Evolutionary conservation across 2,329 filamentous ascomycete species (phyloP).

Genomic region (Simplicillium aogashimaense): DNA sequence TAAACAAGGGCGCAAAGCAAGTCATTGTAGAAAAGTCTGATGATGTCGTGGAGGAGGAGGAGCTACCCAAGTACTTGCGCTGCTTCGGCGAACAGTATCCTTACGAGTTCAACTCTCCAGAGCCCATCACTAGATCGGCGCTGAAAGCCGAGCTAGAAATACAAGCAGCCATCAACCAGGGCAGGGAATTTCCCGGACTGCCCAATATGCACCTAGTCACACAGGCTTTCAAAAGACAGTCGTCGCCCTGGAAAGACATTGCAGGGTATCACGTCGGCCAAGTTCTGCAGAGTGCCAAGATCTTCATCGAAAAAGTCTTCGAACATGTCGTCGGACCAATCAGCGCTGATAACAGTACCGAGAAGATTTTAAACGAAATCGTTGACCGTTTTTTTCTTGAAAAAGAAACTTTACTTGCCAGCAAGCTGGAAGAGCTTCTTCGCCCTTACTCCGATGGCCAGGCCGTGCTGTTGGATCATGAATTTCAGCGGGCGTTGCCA

Average conservation of each 20-base stretch:
- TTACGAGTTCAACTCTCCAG: too few relatives aligned
- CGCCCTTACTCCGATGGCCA: conserved; percentile 18
- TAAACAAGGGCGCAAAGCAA: too few relatives aligned
- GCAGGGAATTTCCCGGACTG: conserved; percentile 27
- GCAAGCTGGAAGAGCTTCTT: conserved; percentile 24
- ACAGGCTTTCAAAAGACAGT: conserved; percentile 27
- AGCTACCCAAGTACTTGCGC: too few relatives aligned
- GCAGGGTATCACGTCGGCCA: conserved; percentile 23
- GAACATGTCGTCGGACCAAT: conserved; percentile 8
- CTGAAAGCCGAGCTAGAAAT: background rate
- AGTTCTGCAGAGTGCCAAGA: conserved; percentile 17
- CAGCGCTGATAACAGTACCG: conserved; percentile 14
- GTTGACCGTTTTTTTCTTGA: conserved; percentile 18
- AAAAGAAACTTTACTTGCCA: conserved; percentile 11
- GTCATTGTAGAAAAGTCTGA: too few relatives aligned
- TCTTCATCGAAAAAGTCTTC: conserved; percentile 27
- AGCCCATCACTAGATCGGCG: too few relatives aligned
- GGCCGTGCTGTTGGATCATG: conserved; percentile 16
- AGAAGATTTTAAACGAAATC: conserved; percentile 12
- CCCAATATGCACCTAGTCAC: conserved; percentile 25
- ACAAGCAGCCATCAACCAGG: conserved; percentile 24
- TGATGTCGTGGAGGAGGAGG: too few relatives aligned
- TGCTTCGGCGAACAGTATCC: too few relatives aligned
- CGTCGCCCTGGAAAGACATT: conserved; percentile 26
- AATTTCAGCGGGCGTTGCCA: conserved; percentile 11